Percentiles rank a stretch among this genome's conserved stretches.
Evolutionary conservation across 1,284 basidiomycete species (phyloP).

Genomic region (Marasmius oreades): DNA sequence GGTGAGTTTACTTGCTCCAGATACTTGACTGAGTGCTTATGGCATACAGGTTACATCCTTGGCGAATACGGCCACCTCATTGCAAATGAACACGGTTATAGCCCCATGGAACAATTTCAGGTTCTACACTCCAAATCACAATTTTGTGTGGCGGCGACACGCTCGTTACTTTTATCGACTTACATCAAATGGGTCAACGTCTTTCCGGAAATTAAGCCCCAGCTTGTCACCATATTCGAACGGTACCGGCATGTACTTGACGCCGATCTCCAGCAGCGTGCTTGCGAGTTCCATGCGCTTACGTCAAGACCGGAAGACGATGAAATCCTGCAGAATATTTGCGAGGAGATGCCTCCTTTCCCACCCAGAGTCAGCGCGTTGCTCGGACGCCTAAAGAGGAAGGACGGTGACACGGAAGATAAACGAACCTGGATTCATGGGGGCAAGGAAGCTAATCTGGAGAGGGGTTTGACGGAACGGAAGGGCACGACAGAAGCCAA

Average conservation of each 20-base stretch:
- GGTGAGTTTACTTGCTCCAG: constrained; percentile 43
- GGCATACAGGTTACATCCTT: constrained; percentile 79
- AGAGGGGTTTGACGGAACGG: constrained; percentile 54
- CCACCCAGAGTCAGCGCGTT: constrained; percentile 92
- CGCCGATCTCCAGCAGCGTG: constrained; percentile 95
- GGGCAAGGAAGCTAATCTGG: constrained; percentile 86
- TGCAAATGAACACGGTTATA: constrained; percentile 91
- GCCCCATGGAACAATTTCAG: constrained; percentile 94
- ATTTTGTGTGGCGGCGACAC: constrained; percentile 89
- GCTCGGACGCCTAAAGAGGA: constrained; percentile 81
- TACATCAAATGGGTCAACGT: constrained; percentile 99
- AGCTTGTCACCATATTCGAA: constrained; percentile 93
- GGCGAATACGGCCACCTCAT: constrained; percentile 98
- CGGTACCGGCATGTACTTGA: constrained; percentile 98
- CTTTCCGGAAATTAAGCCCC: constrained; percentile 97
- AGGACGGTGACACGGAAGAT: constrained; percentile 87
- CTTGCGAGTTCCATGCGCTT: constrained; percentile 93
- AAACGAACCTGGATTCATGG: constrained; percentile 96
- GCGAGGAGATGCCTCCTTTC: constrained; percentile 99
- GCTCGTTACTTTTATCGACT: constrained; percentile 90
- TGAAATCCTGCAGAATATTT: constrained; percentile 89
- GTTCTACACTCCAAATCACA: constrained; percentile 94
- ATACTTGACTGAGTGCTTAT: background rate
- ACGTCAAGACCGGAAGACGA: constrained; percentile 83
- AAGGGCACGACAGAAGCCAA: constrained; percentile 35